Conservation (phyloP, 768 basidiomycete genomes). For the Boletus insuetus region DNA sequence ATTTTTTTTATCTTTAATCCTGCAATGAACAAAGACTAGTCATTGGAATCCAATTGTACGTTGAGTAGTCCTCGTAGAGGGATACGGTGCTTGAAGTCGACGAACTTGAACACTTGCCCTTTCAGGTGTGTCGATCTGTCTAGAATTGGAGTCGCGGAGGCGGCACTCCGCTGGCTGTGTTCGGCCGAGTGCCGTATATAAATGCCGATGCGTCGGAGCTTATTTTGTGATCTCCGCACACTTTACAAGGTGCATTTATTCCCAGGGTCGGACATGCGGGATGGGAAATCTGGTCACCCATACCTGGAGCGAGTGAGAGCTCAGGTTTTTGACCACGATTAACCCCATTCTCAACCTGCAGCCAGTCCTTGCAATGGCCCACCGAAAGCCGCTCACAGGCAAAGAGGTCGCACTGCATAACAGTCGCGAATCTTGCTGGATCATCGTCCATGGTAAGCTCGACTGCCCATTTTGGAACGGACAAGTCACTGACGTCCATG, state of each 20-base stretch:
- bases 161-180: background rate
- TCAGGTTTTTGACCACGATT: background rate
- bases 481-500: background rate
- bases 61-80: background rate
- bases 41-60: constrained; percentile 3
- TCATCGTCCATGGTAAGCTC: constrained; percentile 73
- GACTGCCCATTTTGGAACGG: background rate
- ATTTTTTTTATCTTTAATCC: constrained; percentile 21
- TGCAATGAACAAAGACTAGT: constrained; percentile 15
- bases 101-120: constrained; percentile 9
- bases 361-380: constrained; percentile 10
- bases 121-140: constrained; percentile 5
- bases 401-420: constrained; percentile 55
- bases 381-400: constrained; percentile 36
- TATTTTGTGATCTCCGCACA: background rate
- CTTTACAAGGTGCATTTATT: background rate
- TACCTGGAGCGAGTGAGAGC: background rate
- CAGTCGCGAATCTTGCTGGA: constrained; percentile 68
- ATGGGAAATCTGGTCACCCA: background rate
- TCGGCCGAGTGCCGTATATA: background rate
- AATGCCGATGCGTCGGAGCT: constrained; percentile 5
- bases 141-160: background rate
- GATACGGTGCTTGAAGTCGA: background rate
- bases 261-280: constrained; percentile 5
- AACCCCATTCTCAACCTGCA: background rate